Conservation (phyloP, 2,329 filamentous ascomycete species). For the Aspergillus japonicus region DNA sequence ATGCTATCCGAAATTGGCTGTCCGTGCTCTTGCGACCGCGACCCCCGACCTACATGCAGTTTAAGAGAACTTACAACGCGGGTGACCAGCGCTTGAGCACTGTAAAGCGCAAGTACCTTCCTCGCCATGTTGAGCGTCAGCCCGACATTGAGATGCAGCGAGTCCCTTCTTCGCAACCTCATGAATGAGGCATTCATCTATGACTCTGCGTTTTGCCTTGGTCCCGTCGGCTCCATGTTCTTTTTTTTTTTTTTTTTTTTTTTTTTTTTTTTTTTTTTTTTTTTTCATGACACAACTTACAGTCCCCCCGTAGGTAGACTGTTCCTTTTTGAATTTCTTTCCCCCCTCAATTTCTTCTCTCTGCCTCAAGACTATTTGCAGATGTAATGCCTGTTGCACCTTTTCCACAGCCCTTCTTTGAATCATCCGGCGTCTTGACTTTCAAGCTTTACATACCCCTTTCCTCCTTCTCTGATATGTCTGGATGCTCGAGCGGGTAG, state of each 20-base stretch:
- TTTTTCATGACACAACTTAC: not conserved
- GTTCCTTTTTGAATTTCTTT: slow-evolving; percentile 3
- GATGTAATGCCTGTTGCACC: slow-evolving; percentile 5
- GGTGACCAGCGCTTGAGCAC: slow-evolving; percentile 82
- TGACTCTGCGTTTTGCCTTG: no score
- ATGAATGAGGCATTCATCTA: slow-evolving; percentile 12
- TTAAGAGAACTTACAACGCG: slow-evolving; percentile 72
- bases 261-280: not conserved
- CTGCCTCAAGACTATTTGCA: slow-evolving; percentile 1
- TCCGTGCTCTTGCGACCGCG: slow-evolving; percentile 79
- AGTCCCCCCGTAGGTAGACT: not conserved
- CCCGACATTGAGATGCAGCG: slow-evolving; percentile 71
- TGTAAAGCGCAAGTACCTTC: slow-evolving; percentile 53
- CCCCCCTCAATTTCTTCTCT: not conserved
- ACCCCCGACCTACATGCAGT: slow-evolving; percentile 82
- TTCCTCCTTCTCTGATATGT: not conserved
- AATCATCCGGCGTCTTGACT: not conserved
- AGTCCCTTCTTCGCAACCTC: slow-evolving; percentile 40
- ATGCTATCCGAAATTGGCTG: slow-evolving; percentile 72
- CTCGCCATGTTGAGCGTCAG: slow-evolving; percentile 52
- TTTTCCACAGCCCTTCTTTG: slow-evolving; percentile 4
- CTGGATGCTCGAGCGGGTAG: slow-evolving; percentile 1
- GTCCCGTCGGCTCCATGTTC: not conserved
- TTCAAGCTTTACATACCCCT: slow-evolving; percentile 6
- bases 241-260: no score